Evolutionary conservation across 129 eudicot species (phyloP).

Genomic region (Pittosporum tobira): DNA sequence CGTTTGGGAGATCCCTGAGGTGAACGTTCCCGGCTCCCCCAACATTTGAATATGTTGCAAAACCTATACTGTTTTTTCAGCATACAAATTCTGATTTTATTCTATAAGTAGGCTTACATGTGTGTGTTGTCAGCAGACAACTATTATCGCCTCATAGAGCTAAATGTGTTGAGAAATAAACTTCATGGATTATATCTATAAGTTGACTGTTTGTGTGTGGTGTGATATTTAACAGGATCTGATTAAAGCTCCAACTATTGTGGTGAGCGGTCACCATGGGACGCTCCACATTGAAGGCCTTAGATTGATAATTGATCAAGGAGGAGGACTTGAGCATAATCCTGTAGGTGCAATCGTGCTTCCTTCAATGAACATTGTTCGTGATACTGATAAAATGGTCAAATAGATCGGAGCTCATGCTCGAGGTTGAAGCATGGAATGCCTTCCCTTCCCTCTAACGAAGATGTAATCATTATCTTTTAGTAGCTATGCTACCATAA

Average conservation of each 20-base stretch:
- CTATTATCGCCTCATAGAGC: neutral
- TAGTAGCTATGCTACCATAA: neutral
- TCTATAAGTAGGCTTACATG: neutral
- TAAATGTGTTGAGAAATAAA: neutral
- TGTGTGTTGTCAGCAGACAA: neutral
- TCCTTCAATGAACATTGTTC: conserved; percentile 59
- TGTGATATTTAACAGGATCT: conserved; percentile 38
- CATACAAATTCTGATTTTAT: neutral
- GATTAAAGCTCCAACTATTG: conserved; percentile 30
- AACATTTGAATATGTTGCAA: too few relatives aligned
- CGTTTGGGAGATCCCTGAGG: conserved; percentile 81
- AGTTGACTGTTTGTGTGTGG: neutral
- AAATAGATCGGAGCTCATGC: conserved; percentile 4
- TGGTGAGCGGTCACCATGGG: conserved; percentile 93
- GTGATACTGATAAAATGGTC: conserved; percentile 52
- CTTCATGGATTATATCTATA: neutral
- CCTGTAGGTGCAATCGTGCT: conserved; percentile 77
- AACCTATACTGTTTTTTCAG: neutral
- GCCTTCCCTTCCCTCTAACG: neutral
- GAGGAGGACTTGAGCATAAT: conserved; percentile 61
- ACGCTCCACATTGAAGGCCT: conserved; percentile 71
- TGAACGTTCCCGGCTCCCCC: conserved; percentile 7
- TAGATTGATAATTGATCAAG: conserved; percentile 68
- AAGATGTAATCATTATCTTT: neutral
- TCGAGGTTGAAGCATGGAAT: conserved; percentile 1